These are phyloP conservation scores for Trichodelitschia bisporula DNA, from an alignment of 495 filamentous ascomycete genomes.

Conservation along the genomic window DNA sequence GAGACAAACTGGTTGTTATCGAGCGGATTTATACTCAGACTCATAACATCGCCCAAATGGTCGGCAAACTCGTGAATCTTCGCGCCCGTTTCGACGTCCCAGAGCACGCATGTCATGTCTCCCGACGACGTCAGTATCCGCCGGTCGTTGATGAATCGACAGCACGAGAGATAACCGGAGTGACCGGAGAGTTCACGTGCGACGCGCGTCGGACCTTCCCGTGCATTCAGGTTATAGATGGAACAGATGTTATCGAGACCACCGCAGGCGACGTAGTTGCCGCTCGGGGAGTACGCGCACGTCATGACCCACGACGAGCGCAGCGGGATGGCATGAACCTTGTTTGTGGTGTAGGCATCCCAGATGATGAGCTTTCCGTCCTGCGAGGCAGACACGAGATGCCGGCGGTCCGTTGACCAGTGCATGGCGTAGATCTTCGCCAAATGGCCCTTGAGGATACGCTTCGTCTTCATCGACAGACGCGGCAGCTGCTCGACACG, in stretches of 20 bases:
- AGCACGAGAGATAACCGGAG: slow-evolving; percentile 94
- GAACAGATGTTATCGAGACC: slow-evolving; percentile 99
- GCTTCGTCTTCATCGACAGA: slow-evolving; percentile 88
- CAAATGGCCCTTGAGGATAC: slow-evolving; percentile 86
- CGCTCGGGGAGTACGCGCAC: slow-evolving; percentile 94
- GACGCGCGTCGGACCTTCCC: slow-evolving; percentile 88
- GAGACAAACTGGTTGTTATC: slow-evolving; percentile 98
- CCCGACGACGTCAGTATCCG: slow-evolving; percentile 94
- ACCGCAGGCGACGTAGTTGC: slow-evolving; percentile 94
- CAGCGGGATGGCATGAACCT: slow-evolving; percentile 96
- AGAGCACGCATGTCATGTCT: slow-evolving; percentile 99
- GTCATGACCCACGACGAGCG: slow-evolving; percentile 99
- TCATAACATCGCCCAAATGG: slow-evolving; percentile 97
- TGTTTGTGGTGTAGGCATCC: slow-evolving; percentile 99
- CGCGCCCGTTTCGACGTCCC: slow-evolving; percentile 93
- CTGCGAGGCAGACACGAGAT: slow-evolving; percentile 93
- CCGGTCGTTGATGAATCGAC: slow-evolving; percentile 95
- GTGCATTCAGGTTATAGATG: slow-evolving; percentile 92
- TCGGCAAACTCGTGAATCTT: slow-evolving; percentile 98
- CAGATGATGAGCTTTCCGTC: slow-evolving; percentile 99
- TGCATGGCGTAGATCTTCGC: slow-evolving; percentile 99
- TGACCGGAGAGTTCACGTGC: slow-evolving; percentile 92
- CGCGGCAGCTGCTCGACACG: slow-evolving; percentile 73
- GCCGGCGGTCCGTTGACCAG: slow-evolving; percentile 96
- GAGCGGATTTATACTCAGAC: slow-evolving; percentile 96